A percentile compares a stretch with the other conserved stretches of the same genome.
phyloP scores from a whole-genome alignment of 2,329 filamentous ascomycete species.

The Aspergillus brunneoviolaceus region DNA sequence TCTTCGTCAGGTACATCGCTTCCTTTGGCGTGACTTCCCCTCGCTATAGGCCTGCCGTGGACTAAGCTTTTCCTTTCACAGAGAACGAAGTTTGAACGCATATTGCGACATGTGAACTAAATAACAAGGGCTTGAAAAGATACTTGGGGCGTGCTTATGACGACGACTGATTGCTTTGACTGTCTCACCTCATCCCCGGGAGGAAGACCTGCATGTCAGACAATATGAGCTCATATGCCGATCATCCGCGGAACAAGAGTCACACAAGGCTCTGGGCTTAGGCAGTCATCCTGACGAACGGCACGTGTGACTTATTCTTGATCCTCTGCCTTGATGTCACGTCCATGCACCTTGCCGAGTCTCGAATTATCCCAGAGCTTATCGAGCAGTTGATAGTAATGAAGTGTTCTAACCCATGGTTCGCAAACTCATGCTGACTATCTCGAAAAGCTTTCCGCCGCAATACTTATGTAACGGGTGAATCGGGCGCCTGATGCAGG shows the following conservation, averaged over 20 bases:
- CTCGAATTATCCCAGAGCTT: not conserved
- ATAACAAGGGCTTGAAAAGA: not conserved
- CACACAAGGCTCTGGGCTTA: not conserved
- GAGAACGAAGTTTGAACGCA: not conserved
- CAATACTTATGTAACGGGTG: too few relatives aligned
- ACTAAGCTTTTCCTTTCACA: not conserved
- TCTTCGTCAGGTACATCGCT: not conserved
- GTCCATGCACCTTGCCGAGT: not conserved
- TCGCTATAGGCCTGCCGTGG: not conserved
- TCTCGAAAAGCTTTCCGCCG: too few relatives aligned
- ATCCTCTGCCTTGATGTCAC: not conserved
- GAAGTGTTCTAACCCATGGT: too few relatives aligned
- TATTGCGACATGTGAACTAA: not conserved
- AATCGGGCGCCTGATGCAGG: too few relatives aligned
- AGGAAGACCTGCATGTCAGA: not conserved
- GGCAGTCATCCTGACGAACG: not conserved
- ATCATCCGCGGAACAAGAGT: not conserved
- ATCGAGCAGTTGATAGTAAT: not conserved
- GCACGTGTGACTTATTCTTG: not conserved
- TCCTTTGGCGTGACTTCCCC: not conserved
- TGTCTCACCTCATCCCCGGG: not conserved
- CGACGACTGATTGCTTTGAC: not conserved
- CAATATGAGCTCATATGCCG: not conserved
- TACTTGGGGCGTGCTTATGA: not conserved
- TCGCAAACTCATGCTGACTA: too few relatives aligned